These are phyloP conservation scores for Sophora flavescens DNA, from an alignment of 306 rosid species.

Conservation along the genomic window DNA sequence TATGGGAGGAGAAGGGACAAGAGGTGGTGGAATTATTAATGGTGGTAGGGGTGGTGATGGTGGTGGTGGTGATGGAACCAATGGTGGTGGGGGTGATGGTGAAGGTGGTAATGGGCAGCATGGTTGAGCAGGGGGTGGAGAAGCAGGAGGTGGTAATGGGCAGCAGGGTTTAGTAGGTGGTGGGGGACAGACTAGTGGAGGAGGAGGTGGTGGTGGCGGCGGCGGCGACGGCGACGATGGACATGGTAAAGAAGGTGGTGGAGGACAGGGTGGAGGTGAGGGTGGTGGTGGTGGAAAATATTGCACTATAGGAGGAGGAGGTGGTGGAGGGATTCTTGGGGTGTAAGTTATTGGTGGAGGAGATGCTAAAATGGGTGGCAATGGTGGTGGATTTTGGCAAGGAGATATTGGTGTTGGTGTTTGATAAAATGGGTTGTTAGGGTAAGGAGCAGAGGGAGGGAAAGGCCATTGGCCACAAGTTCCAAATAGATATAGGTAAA, in stretches of 20 bases:
- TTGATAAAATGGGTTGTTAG: constrained; percentile 75
- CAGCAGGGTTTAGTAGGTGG: constrained; percentile 15
- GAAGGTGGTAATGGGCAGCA: constrained; percentile 35
- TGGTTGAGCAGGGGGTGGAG: constrained; percentile 26
- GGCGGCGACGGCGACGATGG: neutral
- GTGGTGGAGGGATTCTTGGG: constrained; percentile 27
- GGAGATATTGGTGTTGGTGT: constrained; percentile 50
- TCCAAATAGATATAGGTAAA: constrained; percentile 66
- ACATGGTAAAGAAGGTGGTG: neutral
- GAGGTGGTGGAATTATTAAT: constrained; percentile 56
- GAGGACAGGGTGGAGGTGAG: neutral
- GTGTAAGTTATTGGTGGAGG: constrained; percentile 53
- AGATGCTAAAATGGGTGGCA: constrained; percentile 41
- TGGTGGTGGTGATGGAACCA: constrained; percentile 45
- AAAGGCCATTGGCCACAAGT: constrained; percentile 87
- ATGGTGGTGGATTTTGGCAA: constrained; percentile 9
- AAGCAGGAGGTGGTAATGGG: constrained; percentile 20
- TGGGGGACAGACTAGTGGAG: constrained; percentile 6
- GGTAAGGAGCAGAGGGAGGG: constrained; percentile 59
- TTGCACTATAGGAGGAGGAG: constrained; percentile 4
- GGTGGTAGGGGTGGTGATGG: constrained; percentile 47
- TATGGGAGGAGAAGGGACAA: constrained; percentile 54
- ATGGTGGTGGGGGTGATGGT: constrained; percentile 47
- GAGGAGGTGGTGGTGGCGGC: neutral
- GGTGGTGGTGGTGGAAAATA: constrained; percentile 16